Evolutionary conservation across 495 filamentous ascomycete genomes (phyloP).

Genomic region (Neohortaea acidophila): DNA sequence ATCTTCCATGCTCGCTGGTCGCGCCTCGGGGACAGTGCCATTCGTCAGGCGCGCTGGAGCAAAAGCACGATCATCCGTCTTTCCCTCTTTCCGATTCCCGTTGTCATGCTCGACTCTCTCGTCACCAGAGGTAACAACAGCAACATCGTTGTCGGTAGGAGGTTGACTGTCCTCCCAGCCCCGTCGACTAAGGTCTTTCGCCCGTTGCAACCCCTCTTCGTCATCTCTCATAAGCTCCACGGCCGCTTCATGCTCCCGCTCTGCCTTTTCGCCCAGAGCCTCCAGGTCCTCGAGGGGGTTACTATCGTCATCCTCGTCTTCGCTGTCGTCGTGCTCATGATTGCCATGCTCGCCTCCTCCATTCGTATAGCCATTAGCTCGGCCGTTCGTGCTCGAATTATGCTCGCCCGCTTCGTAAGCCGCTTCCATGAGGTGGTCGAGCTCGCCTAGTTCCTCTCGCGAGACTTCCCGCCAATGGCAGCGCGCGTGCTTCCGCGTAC

Average conservation of each 20-base stretch:
- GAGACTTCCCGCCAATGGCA: conserved; percentile 68
- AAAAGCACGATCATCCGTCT: too few species aligned
- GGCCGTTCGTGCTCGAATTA: neutral
- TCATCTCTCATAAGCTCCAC: conserved; percentile 9
- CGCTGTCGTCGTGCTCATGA: neutral
- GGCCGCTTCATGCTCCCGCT: conserved; percentile 4
- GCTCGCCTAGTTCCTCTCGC: conserved; percentile 43
- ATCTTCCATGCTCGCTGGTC: too few species aligned
- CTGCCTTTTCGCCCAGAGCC: conserved; percentile 15
- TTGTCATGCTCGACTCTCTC: too few species aligned
- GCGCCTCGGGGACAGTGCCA: too few species aligned
- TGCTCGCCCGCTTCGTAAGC: neutral
- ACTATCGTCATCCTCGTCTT: conserved; percentile 16
- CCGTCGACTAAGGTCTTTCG: conserved; percentile 11
- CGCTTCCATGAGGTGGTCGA: conserved; percentile 14
- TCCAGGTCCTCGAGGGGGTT: conserved; percentile 18
- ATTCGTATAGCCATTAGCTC: conserved; percentile 5
- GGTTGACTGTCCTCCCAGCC: conserved; percentile 11
- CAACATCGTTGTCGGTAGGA: too few species aligned
- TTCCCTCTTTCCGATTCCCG: too few species aligned
- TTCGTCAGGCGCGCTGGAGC: too few species aligned
- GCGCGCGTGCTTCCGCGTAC: conserved; percentile 76
- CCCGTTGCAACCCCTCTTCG: conserved; percentile 14
- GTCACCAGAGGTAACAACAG: too few species aligned
- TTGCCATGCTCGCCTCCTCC: conserved; percentile 1